Conservation (phyloP, 164 flowering plant species). For the Berberis vulgaris region DNA sequence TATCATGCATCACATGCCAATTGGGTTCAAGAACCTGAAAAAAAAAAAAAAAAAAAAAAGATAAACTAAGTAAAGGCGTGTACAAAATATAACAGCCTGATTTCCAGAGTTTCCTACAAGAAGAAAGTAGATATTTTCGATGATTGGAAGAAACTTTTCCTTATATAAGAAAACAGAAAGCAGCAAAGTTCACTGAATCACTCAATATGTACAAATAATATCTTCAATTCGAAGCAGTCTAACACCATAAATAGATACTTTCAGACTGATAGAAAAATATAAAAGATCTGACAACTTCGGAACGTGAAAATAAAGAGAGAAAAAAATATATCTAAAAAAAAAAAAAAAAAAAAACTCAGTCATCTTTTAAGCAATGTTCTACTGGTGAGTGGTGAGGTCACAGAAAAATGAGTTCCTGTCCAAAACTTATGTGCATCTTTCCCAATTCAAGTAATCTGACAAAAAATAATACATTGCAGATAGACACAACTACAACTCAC, state of each 20-base stretch:
- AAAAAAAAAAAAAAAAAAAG: constrained; percentile 7
- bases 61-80: constrained; percentile 1
- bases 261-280: too few species aligned
- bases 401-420: background rate
- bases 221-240: too few species aligned
- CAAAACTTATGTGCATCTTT: background rate
- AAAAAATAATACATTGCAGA: background rate
- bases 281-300: too few species aligned
- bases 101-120: background rate
- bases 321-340: too few species aligned
- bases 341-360: too few species aligned
- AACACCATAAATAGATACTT: too few species aligned
- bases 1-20: constrained; percentile 83
- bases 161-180: background rate
- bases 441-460: background rate
- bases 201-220: too few species aligned
- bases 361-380: too few species aligned
- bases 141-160: background rate
- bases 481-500: constrained; percentile 24
- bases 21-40: constrained; percentile 93
- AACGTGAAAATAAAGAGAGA: too few species aligned
- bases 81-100: background rate
- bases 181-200: too few species aligned
- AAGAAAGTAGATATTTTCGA: background rate
- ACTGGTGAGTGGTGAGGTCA: too few species aligned